Evolutionary conservation across 495 filamentous ascomycete species (phyloP), one percentile per base, ranked within the genome.

Genomic region (Rostrohypoxylon terebratum): DNA sequence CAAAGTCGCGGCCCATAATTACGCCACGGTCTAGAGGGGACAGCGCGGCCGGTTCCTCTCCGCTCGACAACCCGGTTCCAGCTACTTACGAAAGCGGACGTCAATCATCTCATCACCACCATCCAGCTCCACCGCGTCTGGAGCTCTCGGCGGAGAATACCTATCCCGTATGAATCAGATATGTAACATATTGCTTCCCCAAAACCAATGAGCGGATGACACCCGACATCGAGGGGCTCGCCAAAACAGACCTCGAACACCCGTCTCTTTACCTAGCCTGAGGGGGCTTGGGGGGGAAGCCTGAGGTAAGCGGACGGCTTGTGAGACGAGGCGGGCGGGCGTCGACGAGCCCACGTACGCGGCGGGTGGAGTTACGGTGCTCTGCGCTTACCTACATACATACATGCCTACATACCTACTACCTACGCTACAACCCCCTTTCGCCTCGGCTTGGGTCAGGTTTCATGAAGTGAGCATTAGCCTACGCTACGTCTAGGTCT

Each of bases 221-320:
- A 45, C 42, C 42, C 42, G 16, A 38, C 13, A 42, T 42, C 38
- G 0, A 38, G 11, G 36, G 14, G 38, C 38, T 42, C 38, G 38
- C 42, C 42, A 45, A 20, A 45, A 45, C 42, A 45, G 42, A 45
- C n/a, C 42, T 45, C 42, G 42, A 45, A 45, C 42, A 9, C 20
- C 42, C 42, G 42, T 45, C 42, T 45, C 42, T 45, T 45, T 45
- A 45, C 42, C 42, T 45, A 45, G 42, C 8, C 42, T 45, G 42
- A 45, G 42, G 42, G 9, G 36, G 7, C 6, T 11, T n/a, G n/a
- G n/a, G n/a, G n/a, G 13, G 36, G 13, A 9, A 45, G 42, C 7
- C 1, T 7, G 42, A 45, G 42, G 42, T 45, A 45, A 45, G 42
- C 42, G 16, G 42, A 45, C n/a, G 13, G 42, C 42, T 16, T 45